Evolutionary conservation across 352 stramenopile species (phyloP).

Genomic region (Globisporangium mamillatum): DNA sequence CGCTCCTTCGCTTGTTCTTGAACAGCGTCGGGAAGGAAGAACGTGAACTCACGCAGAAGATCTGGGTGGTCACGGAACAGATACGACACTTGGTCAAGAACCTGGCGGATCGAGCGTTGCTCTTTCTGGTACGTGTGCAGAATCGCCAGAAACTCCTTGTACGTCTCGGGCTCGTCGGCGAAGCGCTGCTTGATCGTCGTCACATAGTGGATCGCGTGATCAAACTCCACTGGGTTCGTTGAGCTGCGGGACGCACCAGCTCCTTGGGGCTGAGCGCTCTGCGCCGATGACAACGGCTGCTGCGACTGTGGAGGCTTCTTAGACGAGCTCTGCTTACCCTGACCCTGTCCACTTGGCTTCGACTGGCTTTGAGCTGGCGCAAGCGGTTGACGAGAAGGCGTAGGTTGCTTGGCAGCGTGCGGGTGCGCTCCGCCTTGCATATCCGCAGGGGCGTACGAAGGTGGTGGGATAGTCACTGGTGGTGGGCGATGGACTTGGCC

Average conservation of each 20-base stretch:
- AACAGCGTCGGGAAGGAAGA: conserved; percentile 98
- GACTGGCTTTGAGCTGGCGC: conserved; percentile 27
- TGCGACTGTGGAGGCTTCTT: conserved; percentile 52
- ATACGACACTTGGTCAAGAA: conserved; percentile 96
- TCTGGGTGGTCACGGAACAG: conserved; percentile 99
- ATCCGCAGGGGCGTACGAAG: conserved; percentile 56
- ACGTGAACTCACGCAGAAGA: conserved; percentile 99
- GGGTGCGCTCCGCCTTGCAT: conserved; percentile 34
- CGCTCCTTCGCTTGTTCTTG: conserved; percentile 97
- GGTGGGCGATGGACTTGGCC: conserved; percentile 51
- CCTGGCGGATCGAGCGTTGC: conserved; percentile 97
- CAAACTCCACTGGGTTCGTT: conserved; percentile 96
- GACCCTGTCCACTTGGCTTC: conserved; percentile 28
- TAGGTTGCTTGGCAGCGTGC: conserved; percentile 35
- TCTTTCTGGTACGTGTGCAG: conserved; percentile 99
- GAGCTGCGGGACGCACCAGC: conserved; percentile 31
- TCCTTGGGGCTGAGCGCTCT: conserved; percentile 6
- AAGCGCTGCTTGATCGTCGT: conserved; percentile 99
- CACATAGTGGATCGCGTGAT: conserved; percentile 99
- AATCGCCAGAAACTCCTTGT: conserved; percentile 99
- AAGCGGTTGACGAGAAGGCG: conserved; percentile 52
- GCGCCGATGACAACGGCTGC: conserved; percentile 15
- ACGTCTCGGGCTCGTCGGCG: conserved; percentile 95
- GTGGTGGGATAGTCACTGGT: conserved; percentile 66
- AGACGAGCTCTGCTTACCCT: conserved; percentile 35